phyloP scores from a whole-genome alignment of 2,329 filamentous ascomycete genomes.

The Cladorrhinum sp. region DNA sequence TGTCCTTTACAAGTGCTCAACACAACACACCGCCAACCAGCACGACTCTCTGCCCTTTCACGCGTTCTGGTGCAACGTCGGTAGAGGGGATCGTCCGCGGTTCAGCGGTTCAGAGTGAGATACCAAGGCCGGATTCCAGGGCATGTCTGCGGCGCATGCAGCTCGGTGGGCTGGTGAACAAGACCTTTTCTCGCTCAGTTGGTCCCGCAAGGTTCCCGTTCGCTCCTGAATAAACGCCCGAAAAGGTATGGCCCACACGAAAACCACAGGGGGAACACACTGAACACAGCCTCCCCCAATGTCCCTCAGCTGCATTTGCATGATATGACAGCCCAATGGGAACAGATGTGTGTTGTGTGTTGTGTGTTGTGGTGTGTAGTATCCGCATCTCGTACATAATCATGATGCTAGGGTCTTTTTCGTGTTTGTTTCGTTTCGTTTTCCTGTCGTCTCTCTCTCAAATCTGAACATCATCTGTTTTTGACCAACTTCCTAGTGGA shows the following conservation, averaged over 20 bases:
- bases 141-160: not conserved
- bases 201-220: not conserved
- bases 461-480: not conserved
- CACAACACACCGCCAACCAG: not conserved
- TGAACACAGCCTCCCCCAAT: not conserved
- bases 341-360: not conserved
- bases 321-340: not conserved
- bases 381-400: not conserved
- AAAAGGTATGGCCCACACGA: not conserved
- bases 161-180: not conserved
- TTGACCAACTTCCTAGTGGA: not conserved
- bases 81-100: not conserved
- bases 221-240: not conserved
- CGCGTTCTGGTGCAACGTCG: not conserved
- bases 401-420: not conserved
- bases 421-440: constrained; percentile 1
- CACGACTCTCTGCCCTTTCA: not conserved
- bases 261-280: not conserved
- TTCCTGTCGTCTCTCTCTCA: constrained; percentile 1
- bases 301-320: not conserved
- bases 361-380: not conserved
- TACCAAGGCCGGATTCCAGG: not conserved
- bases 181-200: not conserved
- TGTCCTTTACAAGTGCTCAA: no score
- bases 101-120: no score